Conservation (phyloP, 140 eudicot genomes). For the Oenanthe javanica region DNA sequence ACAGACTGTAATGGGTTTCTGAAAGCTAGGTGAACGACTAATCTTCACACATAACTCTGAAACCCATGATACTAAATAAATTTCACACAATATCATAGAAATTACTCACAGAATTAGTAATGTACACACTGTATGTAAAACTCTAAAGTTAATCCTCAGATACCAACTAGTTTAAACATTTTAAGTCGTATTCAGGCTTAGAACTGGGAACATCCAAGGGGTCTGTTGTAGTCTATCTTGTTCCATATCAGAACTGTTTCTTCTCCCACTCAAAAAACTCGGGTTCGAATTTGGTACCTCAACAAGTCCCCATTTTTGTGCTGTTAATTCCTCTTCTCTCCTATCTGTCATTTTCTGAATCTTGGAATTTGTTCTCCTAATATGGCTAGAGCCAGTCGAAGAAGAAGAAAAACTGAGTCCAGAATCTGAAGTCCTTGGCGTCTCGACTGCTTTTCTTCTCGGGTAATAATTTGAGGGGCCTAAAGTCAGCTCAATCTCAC, state of each 20-base stretch:
- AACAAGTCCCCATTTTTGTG: conserved; percentile 21
- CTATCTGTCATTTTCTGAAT: conserved; percentile 12
- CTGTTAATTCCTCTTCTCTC: conserved; percentile 1
- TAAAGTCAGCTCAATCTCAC: conserved; percentile 74
- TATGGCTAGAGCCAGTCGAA: conserved; percentile 54
- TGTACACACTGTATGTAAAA: neutral
- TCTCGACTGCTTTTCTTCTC: conserved; percentile 31
- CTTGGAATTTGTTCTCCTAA: conserved; percentile 19
- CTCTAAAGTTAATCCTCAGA: conserved; percentile 13
- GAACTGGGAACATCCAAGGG: conserved; percentile 72
- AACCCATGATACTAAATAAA: conserved; percentile 4
- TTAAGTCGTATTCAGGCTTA: conserved; percentile 72
- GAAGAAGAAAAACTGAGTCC: conserved; percentile 73
- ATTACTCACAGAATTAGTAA: conserved; percentile 6
- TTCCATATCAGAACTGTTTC: conserved; percentile 18
- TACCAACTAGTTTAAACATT: neutral
- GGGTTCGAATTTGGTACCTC: conserved; percentile 22
- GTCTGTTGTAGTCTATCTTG: conserved; percentile 60
- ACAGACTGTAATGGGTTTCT: neutral
- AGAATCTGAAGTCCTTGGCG: conserved; percentile 42
- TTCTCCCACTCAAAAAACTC: conserved; percentile 31
- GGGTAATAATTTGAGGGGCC: conserved; percentile 56
- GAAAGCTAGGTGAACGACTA: conserved; percentile 18
- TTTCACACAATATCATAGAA: neutral
- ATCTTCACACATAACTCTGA: conserved; percentile 20